phyloP scores from a whole-genome alignment of 495 filamentous ascomycete genomes.

The Rhypophila decipiens region DNA sequence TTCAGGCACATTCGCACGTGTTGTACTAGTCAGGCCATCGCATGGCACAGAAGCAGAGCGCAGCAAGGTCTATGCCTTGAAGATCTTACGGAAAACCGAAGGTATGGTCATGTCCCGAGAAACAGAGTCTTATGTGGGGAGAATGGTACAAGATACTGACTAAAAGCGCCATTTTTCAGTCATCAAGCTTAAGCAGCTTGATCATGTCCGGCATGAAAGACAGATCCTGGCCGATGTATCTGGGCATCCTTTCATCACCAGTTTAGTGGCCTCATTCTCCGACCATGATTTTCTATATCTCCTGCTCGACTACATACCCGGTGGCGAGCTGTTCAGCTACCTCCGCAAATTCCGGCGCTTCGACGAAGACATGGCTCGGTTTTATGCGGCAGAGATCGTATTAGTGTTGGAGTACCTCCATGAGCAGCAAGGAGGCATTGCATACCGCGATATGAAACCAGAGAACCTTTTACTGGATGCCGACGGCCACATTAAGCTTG shows the following conservation, averaged over 20 bases:
- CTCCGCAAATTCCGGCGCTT: conserved; percentile 80
- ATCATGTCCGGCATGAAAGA: conserved; percentile 93
- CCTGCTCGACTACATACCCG: conserved; percentile 86
- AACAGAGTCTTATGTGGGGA: conserved; percentile 14
- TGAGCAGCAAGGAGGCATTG: conserved; percentile 72
- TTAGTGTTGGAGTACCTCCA: conserved; percentile 90
- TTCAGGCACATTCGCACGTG: conserved; percentile 91
- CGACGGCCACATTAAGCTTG: conserved; percentile 88
- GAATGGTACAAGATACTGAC: neutral
- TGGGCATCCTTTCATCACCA: conserved; percentile 93
- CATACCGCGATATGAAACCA: conserved; percentile 93
- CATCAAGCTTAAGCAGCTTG: conserved; percentile 93
- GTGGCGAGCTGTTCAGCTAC: conserved; percentile 94
- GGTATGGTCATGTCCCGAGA: conserved; percentile 8
- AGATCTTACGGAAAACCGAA: conserved; percentile 87
- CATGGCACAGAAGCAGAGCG: conserved; percentile 45
- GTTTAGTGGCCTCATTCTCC: conserved; percentile 82
- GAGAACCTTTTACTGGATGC: conserved; percentile 92
- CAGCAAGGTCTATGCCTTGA: conserved; percentile 81
- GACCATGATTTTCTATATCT: conserved; percentile 87
- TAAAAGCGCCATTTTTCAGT: conserved; percentile 43
- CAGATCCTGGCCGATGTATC: conserved; percentile 79
- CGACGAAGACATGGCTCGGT: conserved; percentile 74
- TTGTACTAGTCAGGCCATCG: conserved; percentile 73
- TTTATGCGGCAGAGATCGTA: conserved; percentile 95